Evolutionary conservation across 352 stramenopile species (phyloP).

Genomic region (Phytophthora vignae): DNA sequence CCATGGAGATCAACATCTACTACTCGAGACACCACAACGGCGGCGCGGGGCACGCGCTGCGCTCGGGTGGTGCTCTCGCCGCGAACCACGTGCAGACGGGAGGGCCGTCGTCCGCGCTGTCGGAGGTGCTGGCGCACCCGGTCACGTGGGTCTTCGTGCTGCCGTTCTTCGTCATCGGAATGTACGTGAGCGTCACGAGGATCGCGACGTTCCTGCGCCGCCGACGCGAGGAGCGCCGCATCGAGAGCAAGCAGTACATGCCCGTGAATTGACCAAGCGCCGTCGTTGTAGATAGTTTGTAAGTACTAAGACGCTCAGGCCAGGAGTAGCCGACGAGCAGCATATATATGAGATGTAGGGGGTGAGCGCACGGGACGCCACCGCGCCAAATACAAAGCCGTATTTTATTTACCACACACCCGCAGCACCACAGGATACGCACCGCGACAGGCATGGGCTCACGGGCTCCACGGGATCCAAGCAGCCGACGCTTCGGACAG

Average conservation of each 20-base stretch:
- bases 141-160: slow-evolving; percentile 64
- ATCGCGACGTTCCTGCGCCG: slow-evolving; percentile 56
- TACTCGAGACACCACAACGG: slow-evolving; percentile 61
- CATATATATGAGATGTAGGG: slow-evolving; percentile 24
- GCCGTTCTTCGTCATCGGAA: slow-evolving; percentile 69
- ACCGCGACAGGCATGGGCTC: background rate
- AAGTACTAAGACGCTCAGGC: slow-evolving; percentile 17
- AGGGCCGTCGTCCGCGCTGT: slow-evolving; percentile 26
- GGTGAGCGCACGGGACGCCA: slow-evolving; percentile 7
- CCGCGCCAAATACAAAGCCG: slow-evolving; percentile 12
- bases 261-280: slow-evolving; percentile 52
- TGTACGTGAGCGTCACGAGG: slow-evolving; percentile 59
- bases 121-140: slow-evolving; percentile 35
- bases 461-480: background rate
- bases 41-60: slow-evolving; percentile 39
- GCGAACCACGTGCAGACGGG: slow-evolving; percentile 40
- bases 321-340: slow-evolving; percentile 12
- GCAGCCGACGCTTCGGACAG: background rate
- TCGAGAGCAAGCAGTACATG: slow-evolving; percentile 78
- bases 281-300: slow-evolving; percentile 20
- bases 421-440: background rate
- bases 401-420: slow-evolving; percentile 3
- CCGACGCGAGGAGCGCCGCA: slow-evolving; percentile 64
- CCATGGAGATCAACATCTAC: slow-evolving; percentile 66
- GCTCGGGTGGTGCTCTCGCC: slow-evolving; percentile 29